Evolutionary conservation across 2,329 filamentous ascomycete species (phyloP).

Genomic region (Talaromyces sp.): DNA sequence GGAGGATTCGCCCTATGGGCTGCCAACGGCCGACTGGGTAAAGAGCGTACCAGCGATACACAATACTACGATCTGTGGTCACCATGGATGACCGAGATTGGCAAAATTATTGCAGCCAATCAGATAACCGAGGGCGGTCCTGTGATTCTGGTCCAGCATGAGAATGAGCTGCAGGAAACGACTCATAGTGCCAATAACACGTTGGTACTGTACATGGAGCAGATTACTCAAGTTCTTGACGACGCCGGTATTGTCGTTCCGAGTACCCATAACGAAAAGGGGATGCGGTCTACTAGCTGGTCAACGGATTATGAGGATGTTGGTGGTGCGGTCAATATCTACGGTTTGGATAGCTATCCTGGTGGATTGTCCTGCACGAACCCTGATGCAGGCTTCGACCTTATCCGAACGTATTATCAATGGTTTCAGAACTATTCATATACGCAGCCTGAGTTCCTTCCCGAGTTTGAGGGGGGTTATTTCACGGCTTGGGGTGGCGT

Average conservation of each 20-base stretch:
- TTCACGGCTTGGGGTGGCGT: slow-evolving; percentile 72
- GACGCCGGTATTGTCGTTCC: slow-evolving; percentile 70
- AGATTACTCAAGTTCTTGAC: slow-evolving; percentile 65
- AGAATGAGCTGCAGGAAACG: slow-evolving; percentile 72
- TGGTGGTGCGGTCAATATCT: slow-evolving; percentile 58
- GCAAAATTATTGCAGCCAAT: slow-evolving; percentile 49
- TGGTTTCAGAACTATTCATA: slow-evolving; percentile 57
- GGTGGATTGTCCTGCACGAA: slow-evolving; percentile 45
- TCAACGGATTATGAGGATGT: slow-evolving; percentile 54
- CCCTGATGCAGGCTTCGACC: slow-evolving; percentile 47
- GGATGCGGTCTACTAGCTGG: slow-evolving; percentile 60
- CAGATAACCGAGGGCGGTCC: slow-evolving; percentile 83
- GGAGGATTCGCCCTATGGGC: slow-evolving; percentile 49
- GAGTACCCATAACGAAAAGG: slow-evolving; percentile 70
- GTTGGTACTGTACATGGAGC: slow-evolving; percentile 64
- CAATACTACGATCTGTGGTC: slow-evolving; percentile 47
- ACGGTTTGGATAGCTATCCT: slow-evolving; percentile 64
- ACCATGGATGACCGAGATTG: slow-evolving; percentile 48
- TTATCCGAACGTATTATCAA: slow-evolving; percentile 54
- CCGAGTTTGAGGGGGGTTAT: slow-evolving; percentile 65
- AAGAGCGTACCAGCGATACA: slow-evolving; percentile 42
- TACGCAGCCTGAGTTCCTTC: slow-evolving; percentile 54
- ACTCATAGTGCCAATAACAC: slow-evolving; percentile 55
- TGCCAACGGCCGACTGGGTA: slow-evolving; percentile 47
- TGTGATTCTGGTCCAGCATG: slow-evolving; percentile 72